Evolutionary conservation across 495 filamentous ascomycete genomes (phyloP), one percentile per base, ranked within the genome.

Genomic region (Penicillium diatomitis): DNA sequence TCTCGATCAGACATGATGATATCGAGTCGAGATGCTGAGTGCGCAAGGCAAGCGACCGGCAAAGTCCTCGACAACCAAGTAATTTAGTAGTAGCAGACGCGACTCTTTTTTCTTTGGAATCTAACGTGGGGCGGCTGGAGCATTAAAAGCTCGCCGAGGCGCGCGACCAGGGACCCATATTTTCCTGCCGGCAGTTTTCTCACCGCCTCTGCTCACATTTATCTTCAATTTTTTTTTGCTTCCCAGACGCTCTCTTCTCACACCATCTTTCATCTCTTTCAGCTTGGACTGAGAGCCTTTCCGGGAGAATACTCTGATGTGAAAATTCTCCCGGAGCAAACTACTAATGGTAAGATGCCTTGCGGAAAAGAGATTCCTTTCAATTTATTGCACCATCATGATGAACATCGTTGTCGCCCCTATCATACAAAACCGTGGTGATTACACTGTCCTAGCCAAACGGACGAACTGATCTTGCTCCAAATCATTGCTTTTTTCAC

Each of bases 371-470:
- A 20, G 0, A 20, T 43, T 46, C 53, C 32, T 6, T 42, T 36
- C 46, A 54, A 29, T 31, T 47, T 51, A 53, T 52, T 44, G 6
- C 37, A 46, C 58, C 49, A 72, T 67, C 65, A 82, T 88, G 87
- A 92, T 91, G 87, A 92, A 75, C 73, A 68, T 74, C 72, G 74
- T 79, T 92, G 87, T 91, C 87, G 87, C 87, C 87, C 87, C 87
- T 87, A 89, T 89, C 87, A 81, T 79, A 91, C 84, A 70, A 74
- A 65, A 70, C 65, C 60, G 67, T 94, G 88, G 85, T 90, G 88
- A 92, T 70, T 88, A 86, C 68, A 44, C 85, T 80, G 85, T 89
- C 87, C 74, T 78, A 69, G 84, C 88, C 88, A 90, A 94, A 94
- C 77, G 82, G 88, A 87, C 84, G 72, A 61, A 75, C 85, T 90